Percentiles rank a stretch among this genome's conserved stretches.
Evolutionary conservation across 176 grass and related monocot genomes (phyloP).

Genomic region (Panicum miliaceum): DNA sequence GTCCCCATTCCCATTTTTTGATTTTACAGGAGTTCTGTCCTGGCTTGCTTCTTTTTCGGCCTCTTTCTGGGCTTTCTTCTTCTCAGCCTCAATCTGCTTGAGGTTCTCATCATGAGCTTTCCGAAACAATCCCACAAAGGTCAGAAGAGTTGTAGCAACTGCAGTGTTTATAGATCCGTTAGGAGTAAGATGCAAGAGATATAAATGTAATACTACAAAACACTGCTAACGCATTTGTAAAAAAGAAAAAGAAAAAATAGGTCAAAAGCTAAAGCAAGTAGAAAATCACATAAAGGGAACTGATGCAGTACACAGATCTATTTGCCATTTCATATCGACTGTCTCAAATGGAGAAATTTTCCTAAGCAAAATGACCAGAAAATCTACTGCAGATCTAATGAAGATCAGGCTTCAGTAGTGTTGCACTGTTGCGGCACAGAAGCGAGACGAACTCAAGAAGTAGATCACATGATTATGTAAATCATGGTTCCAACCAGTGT

Average conservation of each 20-base stretch:
- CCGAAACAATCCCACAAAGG: slow-evolving; percentile 77
- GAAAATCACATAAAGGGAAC: slow-evolving; percentile 25
- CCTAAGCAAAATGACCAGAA: neutral
- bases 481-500: neutral
- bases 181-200: slow-evolving; percentile 21
- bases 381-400: slow-evolving; percentile 16
- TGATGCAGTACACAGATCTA: neutral
- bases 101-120: slow-evolving; percentile 86
- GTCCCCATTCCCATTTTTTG: slow-evolving; percentile 42
- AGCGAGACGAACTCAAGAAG: slow-evolving; percentile 14
- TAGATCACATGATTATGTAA: slow-evolving; percentile 16
- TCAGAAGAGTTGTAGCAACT: slow-evolving; percentile 84
- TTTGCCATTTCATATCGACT: slow-evolving; percentile 28
- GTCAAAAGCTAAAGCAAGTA: slow-evolving; percentile 23
- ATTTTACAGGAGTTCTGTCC: slow-evolving; percentile 57
- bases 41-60: slow-evolving; percentile 75
- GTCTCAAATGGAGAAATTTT: slow-evolving; percentile 12
- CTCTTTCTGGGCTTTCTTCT: slow-evolving; percentile 88
- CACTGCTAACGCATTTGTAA: neutral
- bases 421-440: slow-evolving; percentile 23
- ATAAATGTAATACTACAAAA: slow-evolving; percentile 24
- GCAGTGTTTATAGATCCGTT: slow-evolving; percentile 44
- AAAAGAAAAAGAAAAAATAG: neutral
- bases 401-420: neutral
- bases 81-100: slow-evolving; percentile 75